phyloP scores from a whole-genome alignment of 306 rosid genomes.

The Boehmeria nivea region DNA sequence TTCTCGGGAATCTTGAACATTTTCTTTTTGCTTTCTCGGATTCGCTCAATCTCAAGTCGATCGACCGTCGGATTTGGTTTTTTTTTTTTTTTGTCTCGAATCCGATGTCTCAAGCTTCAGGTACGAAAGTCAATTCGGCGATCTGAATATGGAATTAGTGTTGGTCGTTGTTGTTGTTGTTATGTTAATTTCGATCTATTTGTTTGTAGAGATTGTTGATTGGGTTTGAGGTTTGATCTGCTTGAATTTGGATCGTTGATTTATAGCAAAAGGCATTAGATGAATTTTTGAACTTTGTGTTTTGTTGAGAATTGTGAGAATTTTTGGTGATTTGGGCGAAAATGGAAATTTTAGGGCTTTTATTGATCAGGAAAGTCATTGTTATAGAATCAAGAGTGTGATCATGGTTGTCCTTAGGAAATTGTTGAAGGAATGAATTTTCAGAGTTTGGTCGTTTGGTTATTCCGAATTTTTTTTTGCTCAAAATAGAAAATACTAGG shows the following conservation, averaged over 20 bases:
- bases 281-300: too few relatives aligned
- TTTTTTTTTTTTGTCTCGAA: not conserved
- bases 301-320: not conserved
- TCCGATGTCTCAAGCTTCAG: slow-evolving; percentile 11
- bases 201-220: not conserved
- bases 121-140: slow-evolving; percentile 6
- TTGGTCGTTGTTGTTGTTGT: not conserved
- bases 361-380: too few relatives aligned
- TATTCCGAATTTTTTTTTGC: too few relatives aligned
- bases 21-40: not conserved
- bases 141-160: not conserved
- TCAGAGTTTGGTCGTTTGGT: not conserved
- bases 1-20: not conserved
- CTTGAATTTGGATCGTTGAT: not conserved
- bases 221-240: not conserved
- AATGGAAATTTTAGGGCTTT: not conserved
- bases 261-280: not conserved
- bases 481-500: too few relatives aligned
- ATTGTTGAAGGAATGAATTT: not conserved
- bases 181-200: not conserved
- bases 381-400: not conserved
- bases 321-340: not conserved
- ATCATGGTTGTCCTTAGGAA: not conserved
- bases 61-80: not conserved
- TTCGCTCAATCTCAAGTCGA: not conserved